Percentiles rank a stretch among this genome's conserved stretches.
Conservation (phyloP, 768 basidiomycete genomes). For the Sarcodon sp. region DNA sequence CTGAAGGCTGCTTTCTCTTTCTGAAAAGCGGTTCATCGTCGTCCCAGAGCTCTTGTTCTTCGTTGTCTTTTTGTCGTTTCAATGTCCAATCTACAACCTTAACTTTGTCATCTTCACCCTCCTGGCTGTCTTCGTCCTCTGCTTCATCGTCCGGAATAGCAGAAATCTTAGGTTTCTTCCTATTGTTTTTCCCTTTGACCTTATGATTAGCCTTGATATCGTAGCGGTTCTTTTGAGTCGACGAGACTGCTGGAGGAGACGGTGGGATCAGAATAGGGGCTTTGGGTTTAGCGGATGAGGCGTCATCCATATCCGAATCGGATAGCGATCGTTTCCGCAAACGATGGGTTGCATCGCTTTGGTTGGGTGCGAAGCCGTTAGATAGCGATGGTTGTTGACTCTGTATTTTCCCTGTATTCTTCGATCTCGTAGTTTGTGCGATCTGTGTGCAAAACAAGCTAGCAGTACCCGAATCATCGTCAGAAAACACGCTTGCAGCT, state of each 20-base stretch:
- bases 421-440: too few species aligned
- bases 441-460: too few species aligned
- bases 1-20: slow-evolving; percentile 7
- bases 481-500: too few species aligned
- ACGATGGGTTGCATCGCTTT: not conserved
- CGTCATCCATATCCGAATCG: not conserved
- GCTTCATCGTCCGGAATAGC: slow-evolving; percentile 16
- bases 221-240: slow-evolving; percentile 1
- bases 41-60: not conserved
- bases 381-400: too few species aligned
- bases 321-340: not conserved
- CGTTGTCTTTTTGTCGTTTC: slow-evolving; percentile 7
- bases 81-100: slow-evolving; percentile 16
- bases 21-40: slow-evolving; percentile 9
- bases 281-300: too few species aligned
- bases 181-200: slow-evolving; percentile 17
- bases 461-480: too few species aligned
- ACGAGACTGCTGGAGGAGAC: slow-evolving; percentile 1
- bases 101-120: slow-evolving; percentile 15
- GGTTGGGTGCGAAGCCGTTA: not conserved
- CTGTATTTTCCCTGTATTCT: too few species aligned
- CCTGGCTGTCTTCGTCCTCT: slow-evolving; percentile 10
- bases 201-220: slow-evolving; percentile 12
- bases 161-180: slow-evolving; percentile 40
- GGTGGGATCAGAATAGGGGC: too few species aligned